phyloP scores from a whole-genome alignment of 257 asterid genomes.

The Solanum pimpinellifolium region DNA sequence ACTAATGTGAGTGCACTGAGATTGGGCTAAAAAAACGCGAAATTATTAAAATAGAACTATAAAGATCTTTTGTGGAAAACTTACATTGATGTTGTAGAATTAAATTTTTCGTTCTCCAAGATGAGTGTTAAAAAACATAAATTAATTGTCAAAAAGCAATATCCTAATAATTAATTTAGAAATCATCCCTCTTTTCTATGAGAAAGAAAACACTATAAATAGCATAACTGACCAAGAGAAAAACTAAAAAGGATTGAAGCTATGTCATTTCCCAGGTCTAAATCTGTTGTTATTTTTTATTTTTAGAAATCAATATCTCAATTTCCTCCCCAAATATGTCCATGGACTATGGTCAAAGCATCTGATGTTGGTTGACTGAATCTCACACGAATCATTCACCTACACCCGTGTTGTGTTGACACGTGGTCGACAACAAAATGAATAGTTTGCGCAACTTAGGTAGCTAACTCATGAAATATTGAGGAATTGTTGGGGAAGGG shows the following conservation, averaged over 20 bases:
- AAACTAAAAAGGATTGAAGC: background rate
- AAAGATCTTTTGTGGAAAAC: background rate
- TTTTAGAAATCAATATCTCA: background rate
- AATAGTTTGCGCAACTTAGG: background rate
- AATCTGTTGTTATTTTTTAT: background rate
- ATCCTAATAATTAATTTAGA: background rate
- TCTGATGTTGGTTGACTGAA: background rate
- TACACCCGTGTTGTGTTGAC: background rate
- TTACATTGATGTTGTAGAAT: background rate
- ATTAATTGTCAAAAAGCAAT: background rate
- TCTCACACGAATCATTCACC: background rate
- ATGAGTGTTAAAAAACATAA: background rate
- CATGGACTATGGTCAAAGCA: background rate
- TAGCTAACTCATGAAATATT: background rate
- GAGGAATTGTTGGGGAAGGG: background rate
- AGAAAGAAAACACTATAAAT: background rate
- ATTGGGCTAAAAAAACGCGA: background rate
- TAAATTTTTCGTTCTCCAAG: background rate
- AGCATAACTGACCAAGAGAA: background rate
- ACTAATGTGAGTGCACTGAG: background rate
- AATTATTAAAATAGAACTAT: background rate
- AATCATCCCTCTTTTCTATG: background rate
- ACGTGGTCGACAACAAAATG: background rate
- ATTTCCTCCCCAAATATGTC: background rate
- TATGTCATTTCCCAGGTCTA: background rate